Evolutionary conservation across 352 stramenopile genomes (phyloP).

Genomic region (Globisporangium middletonii): DNA sequence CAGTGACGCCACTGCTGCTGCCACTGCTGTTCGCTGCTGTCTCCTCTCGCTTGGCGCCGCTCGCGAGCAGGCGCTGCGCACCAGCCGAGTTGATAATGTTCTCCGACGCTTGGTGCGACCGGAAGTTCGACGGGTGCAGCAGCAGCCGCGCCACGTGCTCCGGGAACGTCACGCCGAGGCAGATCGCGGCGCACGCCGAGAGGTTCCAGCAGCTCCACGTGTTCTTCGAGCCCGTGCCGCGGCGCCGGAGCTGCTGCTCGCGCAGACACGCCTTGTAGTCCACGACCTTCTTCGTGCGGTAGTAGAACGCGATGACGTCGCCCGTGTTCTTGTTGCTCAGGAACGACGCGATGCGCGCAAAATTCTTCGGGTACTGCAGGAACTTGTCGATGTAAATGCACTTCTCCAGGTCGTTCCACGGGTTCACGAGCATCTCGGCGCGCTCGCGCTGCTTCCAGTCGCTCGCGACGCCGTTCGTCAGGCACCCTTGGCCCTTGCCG

Average conservation of each 20-base stretch:
- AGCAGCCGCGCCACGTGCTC: constrained; percentile 54
- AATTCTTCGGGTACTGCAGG: constrained; percentile 98
- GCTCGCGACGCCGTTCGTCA: constrained; percentile 51
- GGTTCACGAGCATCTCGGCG: constrained; percentile 83
- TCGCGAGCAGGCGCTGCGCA: constrained; percentile 41
- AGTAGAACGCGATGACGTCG: constrained; percentile 98
- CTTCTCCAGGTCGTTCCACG: constrained; percentile 98
- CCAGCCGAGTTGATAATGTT: constrained; percentile 79
- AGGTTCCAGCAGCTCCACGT: constrained; percentile 89
- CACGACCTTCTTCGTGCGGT: constrained; percentile 96
- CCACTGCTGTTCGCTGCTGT: neutral
- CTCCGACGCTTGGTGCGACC: constrained; percentile 80
- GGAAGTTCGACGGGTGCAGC: constrained; percentile 77
- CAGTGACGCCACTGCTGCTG: neutral
- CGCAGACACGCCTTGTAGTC: constrained; percentile 95
- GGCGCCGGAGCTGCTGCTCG: constrained; percentile 81
- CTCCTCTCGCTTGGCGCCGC: constrained; percentile 11
- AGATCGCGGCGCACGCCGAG: constrained; percentile 73
- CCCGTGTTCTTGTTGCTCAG: constrained; percentile 94
- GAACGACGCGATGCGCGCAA: constrained; percentile 93
- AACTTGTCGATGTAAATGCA: constrained; percentile 99
- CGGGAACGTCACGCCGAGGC: constrained; percentile 79
- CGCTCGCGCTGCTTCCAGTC: constrained; percentile 66
- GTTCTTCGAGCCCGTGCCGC: constrained; percentile 81
- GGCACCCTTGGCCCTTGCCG: constrained; percentile 52